Evolutionary conservation across 805 yeast genomes (phyloP), one percentile per base, ranked within the genome.

Genomic region (Candida dajiaensis): DNA sequence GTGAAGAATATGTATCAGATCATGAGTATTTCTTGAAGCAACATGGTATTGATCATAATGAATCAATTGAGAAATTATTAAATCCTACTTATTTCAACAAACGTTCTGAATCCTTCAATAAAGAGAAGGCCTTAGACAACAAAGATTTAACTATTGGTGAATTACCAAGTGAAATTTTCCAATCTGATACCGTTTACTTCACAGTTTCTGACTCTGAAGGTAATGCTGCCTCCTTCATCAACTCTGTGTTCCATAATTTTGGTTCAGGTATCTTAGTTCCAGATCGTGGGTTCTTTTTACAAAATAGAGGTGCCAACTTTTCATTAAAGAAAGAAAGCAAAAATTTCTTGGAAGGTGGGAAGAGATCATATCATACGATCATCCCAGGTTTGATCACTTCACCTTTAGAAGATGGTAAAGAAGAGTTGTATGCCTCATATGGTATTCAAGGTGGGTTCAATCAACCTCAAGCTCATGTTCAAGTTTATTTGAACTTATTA

Each of bases 391-490:
- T 86, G 81, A 76, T 86, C 26, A 86, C 95, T 13, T 62, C 68
- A 3, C 68, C 67, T 5, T 50, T 53, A 3, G 49, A 47, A 3
- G 59, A 61, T 43, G 67, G 64, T 26, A 50, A 49, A 6, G 72
- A 67, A 23, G 77, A 76, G 23, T 64, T 86, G n/a, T 81, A 72
- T 56, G 89, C 89, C 1, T 67, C 83, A n/a, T 82, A 73, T 54
- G 94, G 92, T 42, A 85, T 83, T 50, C 85, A 85, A 89, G 95
- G 95, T 16, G 95, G 92, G 0, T 86, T 80, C 67, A 85, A 82
- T 69, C 95, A 87, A 62, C 95, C 95, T 3, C 88, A 84, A 55
- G 90, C 90, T 2, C 95, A 86, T 55, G 80, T 86, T 7, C 92
- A 85, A 61, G 90, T 84, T 33, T 81, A 77, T 35, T 64, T 85